Base-by-base conservation (phyloP, 176 grass and related monocot species). In the Bolboschoenus planiculmis region DNA sequence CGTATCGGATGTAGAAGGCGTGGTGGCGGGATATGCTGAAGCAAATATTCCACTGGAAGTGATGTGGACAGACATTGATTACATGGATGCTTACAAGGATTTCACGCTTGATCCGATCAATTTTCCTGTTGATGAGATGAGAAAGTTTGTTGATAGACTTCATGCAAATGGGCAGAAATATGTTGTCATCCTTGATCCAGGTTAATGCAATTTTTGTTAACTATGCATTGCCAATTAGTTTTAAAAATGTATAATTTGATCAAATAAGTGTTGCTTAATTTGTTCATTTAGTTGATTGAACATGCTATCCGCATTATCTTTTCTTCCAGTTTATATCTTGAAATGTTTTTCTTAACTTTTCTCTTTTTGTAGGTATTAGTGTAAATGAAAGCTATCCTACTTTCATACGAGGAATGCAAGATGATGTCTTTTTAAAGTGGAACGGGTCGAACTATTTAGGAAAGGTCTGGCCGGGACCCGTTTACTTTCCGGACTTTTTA, bases 41-140 rank as follows among this genome's bases (percentile, higher is more conserved):
- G 95, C 90, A 56, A 78, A 78, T 86, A 91, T 97, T 27, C 95
- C 95, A 5, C 61, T 97, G 15, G 95, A 97, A 83, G 92, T 94
- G 9, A 97, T 97, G 95, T 97, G 95, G 95, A 91, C 90, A 13
- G 92, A 97, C 85, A 97, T 97, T 24, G 95, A 97, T 82, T 88
- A 97, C 92, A 97, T 97, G 95, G 85, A 97, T 68, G 85, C 58
- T 10, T 94, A 24, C 88, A 88, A 94, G 83, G 95, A 97, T 78
- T 97, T 94, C 81, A 97, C 95, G 1, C 72, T 97, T 0, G 79
- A 94, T 43, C 92, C 87, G 1, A 67, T 92, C 26, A 97, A 97
- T 61, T 97, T 97, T 56, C 88, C 88, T 29, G 80, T 78, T 18
- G 78, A 66, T 5, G 63, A 72, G 4, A 84, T 97, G 85, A 88